Evolutionary conservation across 139 green algal species (phyloP).

Genomic region (Tetraselmis striata): DNA sequence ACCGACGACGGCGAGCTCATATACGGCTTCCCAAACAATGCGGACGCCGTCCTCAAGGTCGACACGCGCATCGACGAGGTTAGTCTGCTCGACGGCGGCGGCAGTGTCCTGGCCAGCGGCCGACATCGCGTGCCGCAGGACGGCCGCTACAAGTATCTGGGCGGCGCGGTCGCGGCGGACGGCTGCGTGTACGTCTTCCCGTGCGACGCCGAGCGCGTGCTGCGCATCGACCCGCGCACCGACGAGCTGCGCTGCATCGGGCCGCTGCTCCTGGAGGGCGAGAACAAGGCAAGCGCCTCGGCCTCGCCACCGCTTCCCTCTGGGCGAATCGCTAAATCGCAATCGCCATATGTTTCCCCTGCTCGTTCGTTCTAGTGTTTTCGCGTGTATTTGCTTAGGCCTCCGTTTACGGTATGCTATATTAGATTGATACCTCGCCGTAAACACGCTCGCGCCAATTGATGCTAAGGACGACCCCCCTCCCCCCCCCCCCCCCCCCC

Average conservation of each 20-base stretch:
- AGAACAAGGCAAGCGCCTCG: background rate
- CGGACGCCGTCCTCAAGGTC: background rate
- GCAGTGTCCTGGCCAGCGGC: background rate
- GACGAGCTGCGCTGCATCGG: conserved; percentile 8
- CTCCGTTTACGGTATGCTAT: too few relatives aligned
- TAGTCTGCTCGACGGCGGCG: background rate
- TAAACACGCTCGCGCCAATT: too few relatives aligned
- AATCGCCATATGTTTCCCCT: too few relatives aligned
- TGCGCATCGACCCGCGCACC: conserved; percentile 1
- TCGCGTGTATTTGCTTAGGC: too few relatives aligned
- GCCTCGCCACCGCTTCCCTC: background rate
- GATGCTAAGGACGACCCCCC: too few relatives aligned
- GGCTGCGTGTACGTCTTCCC: conserved; percentile 10
- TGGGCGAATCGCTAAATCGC: background rate
- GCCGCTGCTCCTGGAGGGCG: background rate
- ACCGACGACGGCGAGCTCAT: conserved; percentile 2
- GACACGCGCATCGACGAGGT: background rate
- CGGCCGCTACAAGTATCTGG: conserved; percentile 16
- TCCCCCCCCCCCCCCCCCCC: too few relatives aligned
- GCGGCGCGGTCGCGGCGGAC: conserved; percentile 7
- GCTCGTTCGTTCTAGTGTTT: too few relatives aligned
- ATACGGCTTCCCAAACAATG: conserved; percentile 6
- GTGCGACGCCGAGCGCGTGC: conserved; percentile 10
- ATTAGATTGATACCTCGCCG: too few relatives aligned
- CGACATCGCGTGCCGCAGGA: background rate